These are phyloP conservation scores for Cicer chorassanicum DNA, from an alignment of 306 rosid species.

Conservation along the genomic window DNA sequence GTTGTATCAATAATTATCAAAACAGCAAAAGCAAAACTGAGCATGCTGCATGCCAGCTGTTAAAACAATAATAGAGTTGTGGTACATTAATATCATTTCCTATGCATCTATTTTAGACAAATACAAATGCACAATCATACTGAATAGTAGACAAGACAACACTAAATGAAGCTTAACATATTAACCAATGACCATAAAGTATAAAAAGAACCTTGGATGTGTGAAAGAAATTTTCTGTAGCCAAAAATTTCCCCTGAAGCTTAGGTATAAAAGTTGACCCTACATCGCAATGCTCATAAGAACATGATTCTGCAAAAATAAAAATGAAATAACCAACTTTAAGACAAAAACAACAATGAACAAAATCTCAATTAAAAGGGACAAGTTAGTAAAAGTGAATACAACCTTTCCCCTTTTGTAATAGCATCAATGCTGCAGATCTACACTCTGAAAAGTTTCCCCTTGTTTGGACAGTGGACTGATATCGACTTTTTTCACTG, in stretches of 20 bases:
- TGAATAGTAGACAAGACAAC: constrained; percentile 29
- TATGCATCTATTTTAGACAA: constrained; percentile 38
- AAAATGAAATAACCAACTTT: constrained; percentile 30
- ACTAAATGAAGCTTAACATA: constrained; percentile 11
- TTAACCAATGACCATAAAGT: constrained; percentile 36
- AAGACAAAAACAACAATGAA: constrained; percentile 29
- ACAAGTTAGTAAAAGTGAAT: constrained; percentile 16
- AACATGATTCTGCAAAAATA: constrained; percentile 67
- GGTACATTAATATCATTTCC: constrained; percentile 11
- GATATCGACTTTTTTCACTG: constrained; percentile 48
- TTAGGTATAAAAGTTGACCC: constrained; percentile 88
- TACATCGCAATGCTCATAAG: constrained; percentile 64
- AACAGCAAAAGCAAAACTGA: constrained; percentile 34
- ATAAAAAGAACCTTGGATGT: constrained; percentile 75
- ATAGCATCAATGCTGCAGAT: constrained; percentile 75
- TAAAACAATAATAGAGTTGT: constrained; percentile 9
- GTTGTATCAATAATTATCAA: constrained; percentile 6
- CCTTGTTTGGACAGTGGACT: constrained; percentile 59
- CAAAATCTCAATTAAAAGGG: constrained; percentile 35
- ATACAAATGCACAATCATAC: constrained; percentile 28
- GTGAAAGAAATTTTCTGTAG: constrained; percentile 95
- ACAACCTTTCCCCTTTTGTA: constrained; percentile 90
- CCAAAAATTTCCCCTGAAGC: constrained; percentile 88
- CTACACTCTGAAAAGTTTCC: constrained; percentile 95
- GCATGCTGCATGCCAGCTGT: constrained; percentile 23